Evolutionary conservation across 2,329 filamentous ascomycete genomes (phyloP), one percentile per base, ranked within the genome.

Genomic region (Cryphonectria parasitica): DNA sequence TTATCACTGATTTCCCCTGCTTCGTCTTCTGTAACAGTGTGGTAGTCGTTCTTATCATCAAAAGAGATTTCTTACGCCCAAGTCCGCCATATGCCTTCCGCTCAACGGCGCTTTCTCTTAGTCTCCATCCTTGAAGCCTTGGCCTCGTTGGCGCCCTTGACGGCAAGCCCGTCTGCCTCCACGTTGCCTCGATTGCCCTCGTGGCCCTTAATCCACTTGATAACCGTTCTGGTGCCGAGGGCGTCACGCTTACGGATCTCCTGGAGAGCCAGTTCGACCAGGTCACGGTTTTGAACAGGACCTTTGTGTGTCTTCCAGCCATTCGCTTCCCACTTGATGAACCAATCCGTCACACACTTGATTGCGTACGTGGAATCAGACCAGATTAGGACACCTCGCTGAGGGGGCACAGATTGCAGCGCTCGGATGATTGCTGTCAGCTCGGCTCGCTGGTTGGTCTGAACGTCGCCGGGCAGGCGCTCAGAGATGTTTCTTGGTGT

Each of bases 381-480:
- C 78, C 91, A 87, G 74, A 99, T 97, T 69, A 90, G 87, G 17
- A 97, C 87, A 71, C 89, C 85, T 70, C 92, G 87, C 70, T 90
- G 85, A 22, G 87, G 81, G 0, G 92, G 90, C 1, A 91, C 89
- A 62, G 91, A 88, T 77, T 98, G 90, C 31, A 98, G 85, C 0
- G 95, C 95, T 70, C 95, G 91, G 41, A 93, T 84, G 73, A 98
- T 91, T 10, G 94, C 96, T 34, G 92, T 95, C 71, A 99, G 85
- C 82, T 99, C 96, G n/a, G 95, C 96, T 3, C 96, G 92, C 80
- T 98, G 94, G 79, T 99, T 99, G 0, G 96, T 98, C 81, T 98
- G 96, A 13, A 86, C 85, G 22, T 86, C 84, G 66, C 94, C 94
- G 66, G 85, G 81, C 2, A 98, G 87, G 4, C 90, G 89, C 80